These are phyloP conservation scores for Fomitopsis serialis DNA, from an alignment of 768 basidiomycete genomes.

Conservation along the genomic window DNA sequence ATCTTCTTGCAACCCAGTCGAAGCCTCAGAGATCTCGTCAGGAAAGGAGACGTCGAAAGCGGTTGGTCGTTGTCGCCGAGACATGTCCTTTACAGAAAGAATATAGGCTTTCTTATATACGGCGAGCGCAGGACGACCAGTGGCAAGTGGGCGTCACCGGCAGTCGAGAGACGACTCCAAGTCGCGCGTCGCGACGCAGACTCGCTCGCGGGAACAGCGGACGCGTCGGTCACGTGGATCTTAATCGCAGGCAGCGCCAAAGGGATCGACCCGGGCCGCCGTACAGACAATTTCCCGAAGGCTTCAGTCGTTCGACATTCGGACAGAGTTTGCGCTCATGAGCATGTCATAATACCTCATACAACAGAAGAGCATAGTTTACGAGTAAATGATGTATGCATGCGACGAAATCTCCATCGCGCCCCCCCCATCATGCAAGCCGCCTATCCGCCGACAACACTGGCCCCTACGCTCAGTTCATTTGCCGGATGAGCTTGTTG, in stretches of 20 bases:
- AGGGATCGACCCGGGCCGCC: too few species aligned
- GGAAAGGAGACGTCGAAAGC: conserved; percentile 55
- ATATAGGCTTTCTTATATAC: too few species aligned
- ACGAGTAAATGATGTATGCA: background rate
- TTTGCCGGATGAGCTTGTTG: conserved; percentile 94
- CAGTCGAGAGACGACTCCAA: too few species aligned
- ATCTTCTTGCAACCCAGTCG: background rate
- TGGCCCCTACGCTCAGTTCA: conserved; percentile 53
- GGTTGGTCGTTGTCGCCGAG: conserved; percentile 27
- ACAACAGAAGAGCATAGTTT: background rate
- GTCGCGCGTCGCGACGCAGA: too few species aligned
- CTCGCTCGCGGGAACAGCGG: too few species aligned
- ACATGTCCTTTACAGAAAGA: background rate
- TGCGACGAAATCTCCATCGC: background rate
- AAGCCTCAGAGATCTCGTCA: conserved; percentile 25
- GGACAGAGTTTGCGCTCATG: background rate
- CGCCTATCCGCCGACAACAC: background rate
- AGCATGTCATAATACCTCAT: conserved; percentile 2
- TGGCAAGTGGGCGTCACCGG: too few species aligned
- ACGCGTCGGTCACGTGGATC: too few species aligned
- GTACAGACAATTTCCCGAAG: too few species aligned
- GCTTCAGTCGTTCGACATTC: too few species aligned
- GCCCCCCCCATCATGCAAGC: background rate
- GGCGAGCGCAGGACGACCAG: too few species aligned
- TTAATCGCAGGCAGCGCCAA: too few species aligned